Evolutionary conservation across 768 basidiomycete species (phyloP).

Genomic region (Auricularia sp.): DNA sequence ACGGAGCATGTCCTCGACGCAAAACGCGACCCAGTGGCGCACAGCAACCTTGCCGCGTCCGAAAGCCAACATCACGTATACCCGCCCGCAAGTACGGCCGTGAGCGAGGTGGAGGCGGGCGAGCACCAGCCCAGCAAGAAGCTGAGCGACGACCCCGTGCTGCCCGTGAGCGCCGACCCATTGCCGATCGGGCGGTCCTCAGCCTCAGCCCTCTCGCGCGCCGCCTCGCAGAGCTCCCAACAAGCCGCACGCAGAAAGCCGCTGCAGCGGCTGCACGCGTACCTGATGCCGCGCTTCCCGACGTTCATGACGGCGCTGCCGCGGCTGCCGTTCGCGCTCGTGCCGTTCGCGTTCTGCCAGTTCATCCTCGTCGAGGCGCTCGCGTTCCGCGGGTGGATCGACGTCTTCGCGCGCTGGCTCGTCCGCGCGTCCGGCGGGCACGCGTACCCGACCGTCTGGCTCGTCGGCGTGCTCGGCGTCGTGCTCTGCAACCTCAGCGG

Average conservation of each 20-base stretch:
- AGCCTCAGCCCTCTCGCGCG: neutral
- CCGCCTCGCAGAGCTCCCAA: neutral
- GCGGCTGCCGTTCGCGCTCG: slow-evolving; percentile 66
- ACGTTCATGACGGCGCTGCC: slow-evolving; percentile 57
- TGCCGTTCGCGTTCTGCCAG: slow-evolving; percentile 89
- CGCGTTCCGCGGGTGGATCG: slow-evolving; percentile 77
- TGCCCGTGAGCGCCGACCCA: neutral
- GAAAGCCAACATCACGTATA: neutral
- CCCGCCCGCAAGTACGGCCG: neutral
- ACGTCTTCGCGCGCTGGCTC: slow-evolving; percentile 62
- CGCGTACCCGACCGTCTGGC: slow-evolving; percentile 46
- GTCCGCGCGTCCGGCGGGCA: slow-evolving; percentile 32
- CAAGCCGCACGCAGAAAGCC: neutral
- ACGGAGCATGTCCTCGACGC: neutral
- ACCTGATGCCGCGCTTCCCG: slow-evolving; percentile 39
- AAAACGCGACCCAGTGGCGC: neutral
- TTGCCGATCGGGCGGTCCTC: neutral
- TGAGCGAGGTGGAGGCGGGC: neutral
- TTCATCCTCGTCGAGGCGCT: slow-evolving; percentile 90
- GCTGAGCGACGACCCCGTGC: neutral
- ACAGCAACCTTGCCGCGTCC: neutral
- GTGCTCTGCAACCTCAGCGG: slow-evolving; percentile 71
- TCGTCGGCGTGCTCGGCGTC: slow-evolving; percentile 63
- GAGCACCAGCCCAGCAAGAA: neutral
- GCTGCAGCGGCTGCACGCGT: slow-evolving; percentile 8